Conservation (phyloP, 129 eudicot genomes). For the Tanacetum coccineum region DNA sequence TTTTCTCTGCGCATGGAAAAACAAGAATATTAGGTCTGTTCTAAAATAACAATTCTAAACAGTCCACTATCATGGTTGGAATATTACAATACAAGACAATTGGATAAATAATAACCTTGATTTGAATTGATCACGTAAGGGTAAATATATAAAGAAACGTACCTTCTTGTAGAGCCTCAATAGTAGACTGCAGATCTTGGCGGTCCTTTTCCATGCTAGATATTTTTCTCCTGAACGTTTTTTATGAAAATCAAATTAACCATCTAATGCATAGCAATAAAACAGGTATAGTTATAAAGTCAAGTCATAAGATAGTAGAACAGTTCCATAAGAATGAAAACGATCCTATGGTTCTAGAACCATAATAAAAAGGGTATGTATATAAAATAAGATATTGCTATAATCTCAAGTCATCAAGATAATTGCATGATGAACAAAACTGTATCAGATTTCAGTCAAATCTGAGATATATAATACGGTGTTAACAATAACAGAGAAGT, state of each 20-base stretch:
- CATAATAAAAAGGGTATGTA: neutral
- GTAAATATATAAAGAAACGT: conserved; percentile 22
- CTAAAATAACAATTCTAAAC: no score
- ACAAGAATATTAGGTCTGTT: neutral
- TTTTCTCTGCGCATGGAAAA: conserved; percentile 56
- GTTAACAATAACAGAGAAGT: conserved; percentile 22
- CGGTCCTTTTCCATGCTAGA: conserved; percentile 81
- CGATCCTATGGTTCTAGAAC: neutral
- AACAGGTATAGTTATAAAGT: neutral
- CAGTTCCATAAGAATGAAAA: neutral
- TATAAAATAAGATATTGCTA: neutral
- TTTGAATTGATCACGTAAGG: no score
- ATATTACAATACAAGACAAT: no score
- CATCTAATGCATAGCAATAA: conserved; percentile 10
- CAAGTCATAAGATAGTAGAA: no score
- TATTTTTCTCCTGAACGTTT: conserved; percentile 63
- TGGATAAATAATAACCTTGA: neutral
- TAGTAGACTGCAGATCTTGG: conserved; percentile 73
- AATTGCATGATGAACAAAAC: conserved; percentile 13
- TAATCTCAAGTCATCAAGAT: neutral
- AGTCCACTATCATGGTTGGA: no score
- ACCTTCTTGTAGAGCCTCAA: conserved; percentile 94
- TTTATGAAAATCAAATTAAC: conserved; percentile 14
- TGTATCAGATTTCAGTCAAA: neutral
- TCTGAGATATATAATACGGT: conserved; percentile 6